These are phyloP conservation scores for Sugiyamaella mastotermitis DNA, from an alignment of 805 yeast genomes.

Conservation along the genomic window DNA sequence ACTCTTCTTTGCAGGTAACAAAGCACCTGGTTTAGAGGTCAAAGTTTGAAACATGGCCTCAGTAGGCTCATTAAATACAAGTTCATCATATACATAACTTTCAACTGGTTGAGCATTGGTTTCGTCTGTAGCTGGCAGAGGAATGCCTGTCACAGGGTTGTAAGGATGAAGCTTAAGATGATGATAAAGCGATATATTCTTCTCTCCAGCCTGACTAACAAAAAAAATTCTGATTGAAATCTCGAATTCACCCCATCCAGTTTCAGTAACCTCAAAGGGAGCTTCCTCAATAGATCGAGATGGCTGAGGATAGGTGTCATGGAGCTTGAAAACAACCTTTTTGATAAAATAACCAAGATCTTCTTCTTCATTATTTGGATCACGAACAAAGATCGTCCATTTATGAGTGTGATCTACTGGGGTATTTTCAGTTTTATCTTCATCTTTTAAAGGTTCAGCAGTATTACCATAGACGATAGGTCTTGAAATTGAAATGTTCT, in stretches of 20 bases:
- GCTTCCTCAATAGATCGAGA: conserved; percentile 83
- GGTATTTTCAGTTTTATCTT: conserved; percentile 49
- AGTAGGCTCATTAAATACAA: conserved; percentile 94
- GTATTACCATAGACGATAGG: conserved; percentile 80
- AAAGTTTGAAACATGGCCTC: conserved; percentile 77
- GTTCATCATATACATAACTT: conserved; percentile 72
- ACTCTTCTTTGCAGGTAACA: conserved; percentile 27
- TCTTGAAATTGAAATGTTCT: conserved; percentile 63
- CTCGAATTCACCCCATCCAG: conserved; percentile 99
- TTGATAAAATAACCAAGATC: conserved; percentile 79
- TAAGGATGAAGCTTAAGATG: conserved; percentile 90
- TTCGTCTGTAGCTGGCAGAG: conserved; percentile 9
- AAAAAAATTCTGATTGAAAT: conserved; percentile 82
- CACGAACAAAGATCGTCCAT: conserved; percentile 89
- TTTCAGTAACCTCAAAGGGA: conserved; percentile 91
- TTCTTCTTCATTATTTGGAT: conserved; percentile 50
- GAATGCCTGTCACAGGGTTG: conserved; percentile 25
- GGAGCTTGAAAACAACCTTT: conserved; percentile 88
- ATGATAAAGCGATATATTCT: conserved; percentile 78
- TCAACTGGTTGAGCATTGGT: conserved; percentile 35
- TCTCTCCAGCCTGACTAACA: conserved; percentile 71
- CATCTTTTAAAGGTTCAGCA: conserved; percentile 58
- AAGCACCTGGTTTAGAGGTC: conserved; percentile 41
- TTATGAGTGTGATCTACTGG: conserved; percentile 90
- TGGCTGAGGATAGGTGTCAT: conserved; percentile 86